phyloP scores from a whole-genome alignment of 2,329 filamentous ascomycete species.

The Phaeosphaeria sp. region DNA sequence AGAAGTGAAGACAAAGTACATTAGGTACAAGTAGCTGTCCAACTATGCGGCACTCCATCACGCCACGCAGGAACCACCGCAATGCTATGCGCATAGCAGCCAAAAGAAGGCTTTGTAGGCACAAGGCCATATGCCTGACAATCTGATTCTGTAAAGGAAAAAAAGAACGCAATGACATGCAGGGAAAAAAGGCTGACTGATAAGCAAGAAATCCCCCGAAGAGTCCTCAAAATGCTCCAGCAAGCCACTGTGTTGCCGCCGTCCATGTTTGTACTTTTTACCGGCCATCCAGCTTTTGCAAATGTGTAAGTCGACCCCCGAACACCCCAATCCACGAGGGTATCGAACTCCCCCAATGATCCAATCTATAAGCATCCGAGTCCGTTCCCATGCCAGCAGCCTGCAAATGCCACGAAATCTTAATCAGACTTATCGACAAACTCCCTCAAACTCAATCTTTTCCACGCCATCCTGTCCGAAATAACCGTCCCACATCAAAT shows the following conservation, averaged over 20 bases:
- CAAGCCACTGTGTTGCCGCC: constrained; percentile 30
- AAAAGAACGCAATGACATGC: constrained; percentile 6
- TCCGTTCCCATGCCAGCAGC: constrained; percentile 42
- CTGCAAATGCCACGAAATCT: constrained; percentile 49
- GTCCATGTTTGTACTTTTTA: constrained; percentile 37
- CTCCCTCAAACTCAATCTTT: constrained; percentile 45
- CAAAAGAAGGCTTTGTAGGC: background rate
- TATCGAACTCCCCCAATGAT: constrained; percentile 48
- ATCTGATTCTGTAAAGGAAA: constrained; percentile 15
- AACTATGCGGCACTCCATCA: constrained; percentile 9
- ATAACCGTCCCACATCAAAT: constrained; percentile 43
- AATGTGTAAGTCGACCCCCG: constrained; percentile 29
- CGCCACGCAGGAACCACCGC: constrained; percentile 8
- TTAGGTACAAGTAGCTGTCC: constrained; percentile 14
- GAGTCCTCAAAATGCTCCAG: constrained; percentile 22
- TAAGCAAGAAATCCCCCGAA: constrained; percentile 12
- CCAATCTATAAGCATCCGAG: constrained; percentile 47
- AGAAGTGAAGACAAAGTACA: constrained; percentile 1
- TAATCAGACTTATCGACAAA: constrained; percentile 44
- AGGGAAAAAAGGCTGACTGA: constrained; percentile 11
- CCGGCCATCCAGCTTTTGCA: constrained; percentile 37
- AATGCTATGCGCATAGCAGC: constrained; percentile 5
- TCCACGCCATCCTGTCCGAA: constrained; percentile 44
- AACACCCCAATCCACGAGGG: constrained; percentile 45
- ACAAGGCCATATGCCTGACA: constrained; percentile 11